Evolutionary conservation across 331 rosid genomes (phyloP), one percentile per base, ranked within the genome.

Genomic region (Prunus yedoensis): DNA sequence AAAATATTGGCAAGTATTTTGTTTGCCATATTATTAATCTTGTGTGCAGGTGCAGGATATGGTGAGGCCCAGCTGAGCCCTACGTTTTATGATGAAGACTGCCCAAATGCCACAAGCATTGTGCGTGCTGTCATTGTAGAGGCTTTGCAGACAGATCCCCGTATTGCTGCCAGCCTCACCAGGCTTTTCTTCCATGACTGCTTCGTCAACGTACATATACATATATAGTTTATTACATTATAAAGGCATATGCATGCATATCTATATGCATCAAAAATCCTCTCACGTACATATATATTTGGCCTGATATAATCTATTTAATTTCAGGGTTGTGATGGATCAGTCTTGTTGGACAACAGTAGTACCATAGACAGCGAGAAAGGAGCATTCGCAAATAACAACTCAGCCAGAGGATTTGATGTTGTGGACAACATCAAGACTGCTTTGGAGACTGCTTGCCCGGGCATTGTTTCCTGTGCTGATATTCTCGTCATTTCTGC

Each of bases 151-250:
- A 47, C 72, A 5, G 96, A 90, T 63, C 58, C 77, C 1, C 88
- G 92, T 1, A 81, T 86, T 47, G 79, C 81, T 50, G 92, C 86
- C 41, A 86, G 91, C 64, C 88, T 90, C 73, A 35, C 83, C 14
- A 84, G 96, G 74, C 91, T 90, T 86, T 87, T 81, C 49, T 90
- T 88, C 51, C 92, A 90, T 32, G 90, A 88, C n/a, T 88, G 92
- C 71, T 88, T 90, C 51, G 92, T 90, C 47, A 75, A 76, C 4
- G 91, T 89, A 77, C 1, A 16, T 10, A 4, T 9, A 5, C 38
- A 32, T 38, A 38, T 5, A 5, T 8, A 23, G 23, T 57, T 14
- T 14, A 46, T 4, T 21, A 35, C 41, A 5, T 35, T 35, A 35
- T 6, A 38, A 9, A 6, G 0, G 43, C 41, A 35, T 35, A 35